These are phyloP conservation scores for Kuraishia ogatae DNA, from an alignment of 805 yeast genomes.

Conservation along the genomic window DNA sequence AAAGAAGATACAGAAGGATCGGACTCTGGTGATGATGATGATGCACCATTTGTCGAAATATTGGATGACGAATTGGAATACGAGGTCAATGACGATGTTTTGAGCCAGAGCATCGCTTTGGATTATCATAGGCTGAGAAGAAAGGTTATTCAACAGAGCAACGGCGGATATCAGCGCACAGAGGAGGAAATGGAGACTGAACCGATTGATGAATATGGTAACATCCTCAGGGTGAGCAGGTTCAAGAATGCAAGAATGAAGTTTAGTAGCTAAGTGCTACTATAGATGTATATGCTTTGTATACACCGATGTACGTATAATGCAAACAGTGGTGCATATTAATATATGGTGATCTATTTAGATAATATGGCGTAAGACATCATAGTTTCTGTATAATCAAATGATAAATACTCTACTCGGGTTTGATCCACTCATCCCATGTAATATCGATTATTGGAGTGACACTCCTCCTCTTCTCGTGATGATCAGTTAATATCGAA, in stretches of 20 bases:
- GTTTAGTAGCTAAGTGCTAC: not conserved
- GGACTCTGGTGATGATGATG: conserved; percentile 13
- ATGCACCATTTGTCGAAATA: conserved; percentile 6
- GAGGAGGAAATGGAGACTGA: conserved; percentile 51
- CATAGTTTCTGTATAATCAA: too few species aligned
- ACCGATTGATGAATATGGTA: conserved; percentile 58
- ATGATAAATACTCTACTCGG: not conserved
- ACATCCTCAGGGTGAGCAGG: conserved; percentile 51
- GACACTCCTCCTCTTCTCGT: not conserved
- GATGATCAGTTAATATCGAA: not conserved
- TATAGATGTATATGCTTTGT: too few species aligned
- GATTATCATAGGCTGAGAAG: conserved; percentile 53
- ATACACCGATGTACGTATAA: too few species aligned
- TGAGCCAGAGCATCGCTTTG: conserved; percentile 38
- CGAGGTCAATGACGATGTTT: conserved; percentile 21
- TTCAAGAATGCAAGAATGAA: conserved; percentile 48
- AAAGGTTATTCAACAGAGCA: conserved; percentile 31
- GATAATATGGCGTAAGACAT: too few species aligned
- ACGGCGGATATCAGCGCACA: conserved; percentile 38
- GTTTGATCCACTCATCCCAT: not conserved
- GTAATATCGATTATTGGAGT: not conserved
- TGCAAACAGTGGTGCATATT: too few species aligned
- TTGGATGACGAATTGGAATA: conserved; percentile 20
- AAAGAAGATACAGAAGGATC: conserved; percentile 21
- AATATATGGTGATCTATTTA: too few species aligned